Evolutionary conservation across 768 basidiomycete genomes (phyloP).

Genomic region (Trametes gibbosa): DNA sequence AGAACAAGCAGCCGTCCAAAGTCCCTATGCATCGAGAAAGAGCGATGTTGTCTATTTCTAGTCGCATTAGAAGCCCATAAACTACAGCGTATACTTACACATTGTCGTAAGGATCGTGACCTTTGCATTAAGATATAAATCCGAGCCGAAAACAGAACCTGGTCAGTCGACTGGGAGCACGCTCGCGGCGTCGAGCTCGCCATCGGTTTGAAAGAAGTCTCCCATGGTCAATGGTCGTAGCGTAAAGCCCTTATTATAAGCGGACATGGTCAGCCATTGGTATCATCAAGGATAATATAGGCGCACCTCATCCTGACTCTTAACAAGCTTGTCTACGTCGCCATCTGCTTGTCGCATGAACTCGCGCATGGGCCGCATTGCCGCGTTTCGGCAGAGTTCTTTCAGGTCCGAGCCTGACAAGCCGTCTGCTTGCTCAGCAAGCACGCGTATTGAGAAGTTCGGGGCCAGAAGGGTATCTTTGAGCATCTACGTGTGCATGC

Average conservation of each 20-base stretch:
- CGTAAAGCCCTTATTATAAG: slow-evolving; percentile 63
- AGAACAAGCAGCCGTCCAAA: too few relatives aligned
- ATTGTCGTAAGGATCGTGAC: background rate
- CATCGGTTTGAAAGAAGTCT: slow-evolving; percentile 61
- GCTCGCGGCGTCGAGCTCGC: slow-evolving; percentile 33
- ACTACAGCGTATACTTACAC: slow-evolving; percentile 8
- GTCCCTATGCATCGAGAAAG: too few relatives aligned
- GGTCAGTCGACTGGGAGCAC: slow-evolving; percentile 15
- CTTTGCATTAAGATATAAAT: background rate
- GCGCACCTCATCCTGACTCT: slow-evolving; percentile 44
- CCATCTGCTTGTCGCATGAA: slow-evolving; percentile 57
- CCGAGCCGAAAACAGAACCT: background rate
- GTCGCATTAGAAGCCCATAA: slow-evolving; percentile 2
- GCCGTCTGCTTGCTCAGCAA: slow-evolving; percentile 71
- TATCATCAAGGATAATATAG: background rate
- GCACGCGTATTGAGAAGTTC: slow-evolving; percentile 53
- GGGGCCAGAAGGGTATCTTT: slow-evolving; percentile 67
- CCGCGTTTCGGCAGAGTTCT: slow-evolving; percentile 90
- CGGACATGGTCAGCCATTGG: background rate
- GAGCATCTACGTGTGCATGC: slow-evolving; percentile 62
- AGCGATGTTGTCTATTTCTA: background rate
- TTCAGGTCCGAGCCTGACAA: slow-evolving; percentile 88
- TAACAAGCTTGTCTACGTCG: slow-evolving; percentile 48
- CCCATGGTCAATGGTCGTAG: slow-evolving; percentile 67
- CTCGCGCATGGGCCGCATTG: slow-evolving; percentile 89